Conservation (phyloP, 2,329 filamentous ascomycete genomes). For the Sporothrix euskadiensis region DNA sequence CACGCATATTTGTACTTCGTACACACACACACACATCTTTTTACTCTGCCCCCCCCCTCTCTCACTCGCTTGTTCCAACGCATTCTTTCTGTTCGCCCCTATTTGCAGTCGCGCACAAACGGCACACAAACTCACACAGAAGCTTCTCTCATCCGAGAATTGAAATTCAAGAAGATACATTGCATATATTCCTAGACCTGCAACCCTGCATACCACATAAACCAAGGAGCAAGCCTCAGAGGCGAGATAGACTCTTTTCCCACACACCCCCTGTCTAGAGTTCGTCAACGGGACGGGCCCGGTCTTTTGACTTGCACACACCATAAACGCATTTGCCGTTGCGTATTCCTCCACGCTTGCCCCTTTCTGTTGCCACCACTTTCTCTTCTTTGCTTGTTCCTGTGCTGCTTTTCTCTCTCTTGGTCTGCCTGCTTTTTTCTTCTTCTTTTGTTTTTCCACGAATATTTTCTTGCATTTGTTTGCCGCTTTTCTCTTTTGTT, state of each 20-base stretch:
- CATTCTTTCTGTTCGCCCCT: background rate
- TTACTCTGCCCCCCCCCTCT: background rate
- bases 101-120: background rate
- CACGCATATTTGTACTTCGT: background rate
- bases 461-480: background rate
- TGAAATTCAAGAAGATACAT: background rate
- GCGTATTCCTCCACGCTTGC: background rate
- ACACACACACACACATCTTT: background rate
- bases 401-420: background rate
- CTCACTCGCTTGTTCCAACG: background rate
- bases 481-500: background rate
- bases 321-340: background rate
- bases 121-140: background rate
- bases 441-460: background rate
- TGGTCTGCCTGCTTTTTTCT: background rate
- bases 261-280: conserved; percentile 7
- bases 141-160: background rate
- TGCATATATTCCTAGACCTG: conserved; percentile 3
- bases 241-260: background rate
- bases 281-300: conserved; percentile 8
- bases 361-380: background rate
- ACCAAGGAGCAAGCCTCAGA: background rate
- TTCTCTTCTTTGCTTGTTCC: background rate
- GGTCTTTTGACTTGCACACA: conserved; percentile 7
- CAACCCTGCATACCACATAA: background rate